Base-by-base conservation (phyloP, 2,329 filamentous ascomycete genomes). In the Pseudogymnoascus sp. region DNA sequence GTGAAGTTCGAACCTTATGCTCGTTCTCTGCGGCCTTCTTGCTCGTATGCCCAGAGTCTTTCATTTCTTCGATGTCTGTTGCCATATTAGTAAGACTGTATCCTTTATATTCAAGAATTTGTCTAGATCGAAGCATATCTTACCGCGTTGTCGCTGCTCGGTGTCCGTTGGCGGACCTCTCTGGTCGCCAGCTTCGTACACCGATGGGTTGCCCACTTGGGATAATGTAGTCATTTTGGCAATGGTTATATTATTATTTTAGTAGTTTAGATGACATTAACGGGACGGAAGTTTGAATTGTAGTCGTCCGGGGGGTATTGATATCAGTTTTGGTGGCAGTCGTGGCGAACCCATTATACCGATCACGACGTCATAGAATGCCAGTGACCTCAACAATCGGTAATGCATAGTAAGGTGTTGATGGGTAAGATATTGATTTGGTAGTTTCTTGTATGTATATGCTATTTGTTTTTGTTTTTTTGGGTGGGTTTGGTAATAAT, bases 181-280 rank as follows among this genome's bases (percentile, higher is more conserved):
- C 79, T 94, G 89, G 75, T 94, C 89, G 62, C 85, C 87, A 62
- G 81, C 86, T 76, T 92, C 88, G 76, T 94, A 92, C 72, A 90
- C 76, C 63, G 75, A 72, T 65, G 75, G 69, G 72, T 77, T 80
- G 67, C 89, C 90, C 71, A 93, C 88, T 71, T 67, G 70, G 30
- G 69, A 71, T 28, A 43, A 18, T 61, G 59, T 54, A 6, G 34
- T 39, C 60, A 61, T 61, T 37, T 58, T 61, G 47, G 25, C 5
- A 41, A 50, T 20, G 14, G 32, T 20, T 34, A 11, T 38, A 38
- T 58, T 58, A 22, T 37, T 58, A 16, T n/a, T 57, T 58, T n/a
- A 54, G 25, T 54, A 32, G 30, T 54, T 16, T 54, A 54, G 43
- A 54, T 18, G 25, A 12, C 32, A 18, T 18, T 32, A 54, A 32